Percentiles rank a stretch among this genome's conserved stretches.
Evolutionary conservation across 192 early-diverging fungal genomes (phyloP).

Genomic region (Entophlyctis luteolus): DNA sequence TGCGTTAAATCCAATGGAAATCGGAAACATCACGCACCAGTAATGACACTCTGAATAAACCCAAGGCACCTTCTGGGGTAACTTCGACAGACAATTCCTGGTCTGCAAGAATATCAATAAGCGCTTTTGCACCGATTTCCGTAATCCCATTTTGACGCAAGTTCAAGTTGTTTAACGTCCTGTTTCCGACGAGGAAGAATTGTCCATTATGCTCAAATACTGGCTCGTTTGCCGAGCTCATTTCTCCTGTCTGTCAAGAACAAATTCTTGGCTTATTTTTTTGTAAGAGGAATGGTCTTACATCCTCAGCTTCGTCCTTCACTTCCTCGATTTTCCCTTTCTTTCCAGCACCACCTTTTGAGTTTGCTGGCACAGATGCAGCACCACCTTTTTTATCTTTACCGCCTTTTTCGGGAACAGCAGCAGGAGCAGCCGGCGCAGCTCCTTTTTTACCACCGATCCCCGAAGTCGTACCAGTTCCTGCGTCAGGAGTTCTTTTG

Average conservation of each 20-base stretch:
- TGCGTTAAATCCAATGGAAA: background rate
- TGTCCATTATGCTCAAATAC: constrained; percentile 55
- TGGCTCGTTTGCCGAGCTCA: constrained; percentile 32
- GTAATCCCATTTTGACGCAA: constrained; percentile 39
- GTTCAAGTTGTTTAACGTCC: constrained; percentile 48
- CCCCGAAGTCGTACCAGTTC: constrained; percentile 3
- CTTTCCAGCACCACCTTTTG: constrained; percentile 32
- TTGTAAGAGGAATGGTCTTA: background rate
- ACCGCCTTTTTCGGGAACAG: constrained; percentile 8
- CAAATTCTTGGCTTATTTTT: background rate
- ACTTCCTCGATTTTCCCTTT: constrained; percentile 50
- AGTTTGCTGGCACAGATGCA: constrained; percentile 9
- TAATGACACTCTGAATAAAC: constrained; percentile 36
- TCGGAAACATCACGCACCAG: constrained; percentile 11
- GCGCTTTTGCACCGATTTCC: constrained; percentile 35
- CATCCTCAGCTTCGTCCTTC: constrained; percentile 53
- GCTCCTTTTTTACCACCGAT: constrained; percentile 25
- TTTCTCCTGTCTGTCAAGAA: background rate
- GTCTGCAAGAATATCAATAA: constrained; percentile 42
- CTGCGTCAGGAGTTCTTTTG: constrained; percentile 28
- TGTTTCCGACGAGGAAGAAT: constrained; percentile 49
- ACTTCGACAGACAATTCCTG: constrained; percentile 44
- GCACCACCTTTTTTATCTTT: constrained; percentile 37
- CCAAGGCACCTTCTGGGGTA: constrained; percentile 35
- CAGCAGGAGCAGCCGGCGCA: constrained; percentile 6